Percentiles rank a stretch among this genome's conserved stretches.
These are phyloP conservation scores for Amaranthus palmeri DNA, from an alignment of 148 eudicot genomes.

Conservation along the genomic window DNA sequence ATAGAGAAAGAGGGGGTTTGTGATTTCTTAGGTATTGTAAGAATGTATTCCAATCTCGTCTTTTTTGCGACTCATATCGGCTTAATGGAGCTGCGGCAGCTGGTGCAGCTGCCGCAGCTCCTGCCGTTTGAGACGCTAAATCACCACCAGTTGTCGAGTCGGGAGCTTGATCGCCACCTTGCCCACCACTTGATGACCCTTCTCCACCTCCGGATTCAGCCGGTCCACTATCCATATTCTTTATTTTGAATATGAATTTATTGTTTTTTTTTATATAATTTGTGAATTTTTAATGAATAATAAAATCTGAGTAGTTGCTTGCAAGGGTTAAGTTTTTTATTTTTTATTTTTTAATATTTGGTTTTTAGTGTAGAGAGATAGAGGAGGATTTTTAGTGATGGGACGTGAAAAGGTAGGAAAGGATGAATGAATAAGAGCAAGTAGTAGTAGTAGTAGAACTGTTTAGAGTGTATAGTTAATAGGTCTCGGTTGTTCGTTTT, in stretches of 20 bases:
- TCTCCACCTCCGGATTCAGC: neutral
- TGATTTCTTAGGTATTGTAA: constrained; percentile 62
- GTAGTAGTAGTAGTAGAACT: neutral
- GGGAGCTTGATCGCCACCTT: neutral
- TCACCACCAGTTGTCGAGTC: constrained; percentile 8
- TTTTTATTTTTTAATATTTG: neutral
- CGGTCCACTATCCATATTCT: neutral
- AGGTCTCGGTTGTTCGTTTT: neutral
- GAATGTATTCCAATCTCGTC: constrained; percentile 77
- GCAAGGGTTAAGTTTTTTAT: neutral
- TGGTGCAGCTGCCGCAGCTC: constrained; percentile 8
- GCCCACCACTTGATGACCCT: constrained; percentile 15
- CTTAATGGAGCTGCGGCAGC: constrained; percentile 29
- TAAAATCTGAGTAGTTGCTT: too few relatives aligned
- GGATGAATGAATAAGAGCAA: constrained; percentile 25
- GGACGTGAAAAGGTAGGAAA: constrained; percentile 31
- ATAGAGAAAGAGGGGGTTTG: constrained; percentile 57
- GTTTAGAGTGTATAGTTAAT: neutral
- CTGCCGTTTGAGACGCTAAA: constrained; percentile 5
- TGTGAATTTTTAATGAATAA: too few relatives aligned
- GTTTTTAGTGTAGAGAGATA: neutral
- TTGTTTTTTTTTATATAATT: neutral
- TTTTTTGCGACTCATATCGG: constrained; percentile 66
- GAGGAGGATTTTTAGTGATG: constrained; percentile 9
- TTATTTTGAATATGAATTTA: neutral